Evolutionary conservation across 2,329 filamentous ascomycete genomes (phyloP).

Genomic region (Sarocladium kiliense): DNA sequence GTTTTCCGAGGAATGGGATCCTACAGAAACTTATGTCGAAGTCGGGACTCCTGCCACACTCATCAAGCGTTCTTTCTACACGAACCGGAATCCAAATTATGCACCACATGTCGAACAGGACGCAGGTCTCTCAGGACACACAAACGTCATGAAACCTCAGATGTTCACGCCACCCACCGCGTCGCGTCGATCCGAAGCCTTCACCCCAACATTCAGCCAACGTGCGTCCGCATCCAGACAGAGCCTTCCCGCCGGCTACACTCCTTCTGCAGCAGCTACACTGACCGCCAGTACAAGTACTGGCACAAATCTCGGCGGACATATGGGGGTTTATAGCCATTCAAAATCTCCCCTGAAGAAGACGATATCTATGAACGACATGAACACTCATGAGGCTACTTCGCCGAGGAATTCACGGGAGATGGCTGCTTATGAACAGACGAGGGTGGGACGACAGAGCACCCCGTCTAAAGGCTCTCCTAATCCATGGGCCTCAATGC

Average conservation of each 20-base stretch:
- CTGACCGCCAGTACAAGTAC: constrained; percentile 16
- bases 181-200: constrained; percentile 28
- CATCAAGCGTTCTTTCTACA: constrained; percentile 71
- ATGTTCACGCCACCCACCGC: constrained; percentile 36
- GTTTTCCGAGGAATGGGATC: constrained; percentile 48
- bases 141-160: constrained; percentile 29
- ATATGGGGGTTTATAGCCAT: constrained; percentile 73
- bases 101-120: neutral
- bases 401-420: constrained; percentile 57
- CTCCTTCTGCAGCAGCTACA: constrained; percentile 22
- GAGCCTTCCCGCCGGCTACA: constrained; percentile 28
- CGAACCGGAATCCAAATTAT: constrained; percentile 65
- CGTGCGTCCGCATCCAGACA: constrained; percentile 25
- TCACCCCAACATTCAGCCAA: constrained; percentile 23
- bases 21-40: constrained; percentile 39
- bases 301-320: constrained; percentile 55
- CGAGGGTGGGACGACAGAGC: constrained; percentile 28
- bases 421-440: constrained; percentile 55
- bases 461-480: constrained; percentile 35
- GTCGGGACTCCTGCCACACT: constrained; percentile 52
- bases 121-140: neutral
- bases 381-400: constrained; percentile 33
- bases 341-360: constrained; percentile 81
- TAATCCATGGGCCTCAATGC: constrained; percentile 1
- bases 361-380: constrained; percentile 57